These are phyloP conservation scores for Pyrenophora seminiperda DNA, from an alignment of 2,329 filamentous ascomycete species.

Conservation along the genomic window DNA sequence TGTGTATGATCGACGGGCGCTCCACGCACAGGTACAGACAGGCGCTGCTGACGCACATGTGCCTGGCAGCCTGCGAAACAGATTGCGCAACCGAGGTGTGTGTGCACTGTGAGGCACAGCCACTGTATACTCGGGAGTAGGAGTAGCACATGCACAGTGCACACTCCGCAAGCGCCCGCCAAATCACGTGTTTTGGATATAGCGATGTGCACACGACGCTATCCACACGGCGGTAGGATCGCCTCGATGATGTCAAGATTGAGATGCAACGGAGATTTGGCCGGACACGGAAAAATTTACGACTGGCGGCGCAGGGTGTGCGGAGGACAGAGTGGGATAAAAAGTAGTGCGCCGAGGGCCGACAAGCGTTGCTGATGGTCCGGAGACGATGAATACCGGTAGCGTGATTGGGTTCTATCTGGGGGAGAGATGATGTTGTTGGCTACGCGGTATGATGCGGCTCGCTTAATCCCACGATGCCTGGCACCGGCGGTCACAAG, in stretches of 20 bases:
- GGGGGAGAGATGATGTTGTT: background rate
- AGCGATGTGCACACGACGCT: background rate
- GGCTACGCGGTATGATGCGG: constrained; percentile 1
- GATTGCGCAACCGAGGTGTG: constrained; percentile 10
- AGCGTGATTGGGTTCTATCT: constrained; percentile 3
- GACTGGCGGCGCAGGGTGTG: background rate
- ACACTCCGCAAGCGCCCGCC: too few species aligned
- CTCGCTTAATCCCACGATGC: constrained; percentile 11
- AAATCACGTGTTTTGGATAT: background rate
- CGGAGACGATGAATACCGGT: constrained; percentile 2
- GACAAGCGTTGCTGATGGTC: constrained; percentile 6
- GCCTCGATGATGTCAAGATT: too few species aligned
- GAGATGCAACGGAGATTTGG: too few species aligned
- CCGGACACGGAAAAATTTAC: too few species aligned
- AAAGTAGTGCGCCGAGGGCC: constrained; percentile 5
- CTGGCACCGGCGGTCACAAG: constrained; percentile 6
- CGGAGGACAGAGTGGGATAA: background rate
- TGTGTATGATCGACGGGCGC: constrained; percentile 12
- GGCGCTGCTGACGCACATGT: constrained; percentile 12
- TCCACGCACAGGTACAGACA: constrained; percentile 8
- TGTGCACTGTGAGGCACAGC: background rate
- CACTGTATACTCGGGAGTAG: background rate
- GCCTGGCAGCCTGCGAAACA: constrained; percentile 12
- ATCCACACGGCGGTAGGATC: too few species aligned
- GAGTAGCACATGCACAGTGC: too few species aligned